Evolutionary conservation across 2,329 filamentous ascomycete genomes (phyloP), one percentile per base, ranked within the genome.

Genomic region (Sordariomycetes sp.): DNA sequence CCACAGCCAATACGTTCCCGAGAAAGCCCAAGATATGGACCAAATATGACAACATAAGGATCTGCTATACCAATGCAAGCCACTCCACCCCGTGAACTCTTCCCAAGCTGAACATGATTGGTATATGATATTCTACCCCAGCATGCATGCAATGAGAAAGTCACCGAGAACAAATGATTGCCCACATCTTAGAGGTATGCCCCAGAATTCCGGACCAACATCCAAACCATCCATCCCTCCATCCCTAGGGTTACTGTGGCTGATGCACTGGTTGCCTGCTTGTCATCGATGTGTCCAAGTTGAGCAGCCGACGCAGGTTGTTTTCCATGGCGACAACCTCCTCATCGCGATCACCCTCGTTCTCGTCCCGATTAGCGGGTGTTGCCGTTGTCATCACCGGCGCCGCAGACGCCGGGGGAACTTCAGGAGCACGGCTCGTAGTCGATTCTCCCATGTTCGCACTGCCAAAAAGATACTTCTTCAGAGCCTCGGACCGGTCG

Each of bases 321-420:
- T 81, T 76, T 63, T 83, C 80, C 74, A 82, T 78, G 12, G 73
- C 72, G 52, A 74, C 66, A 43, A 81, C 65, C 58, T 76, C 72
- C n/a, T 57, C 61, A 12, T 64, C 51, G n/a, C 54, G 34, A 4
- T 43, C 37, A n/a, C 25, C 40, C 11, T 54, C 18, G 18, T 56
- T 25, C 48, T 52, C 55, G 20, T 32, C 48, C 22, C 34, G 48
- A 46, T 32, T 24, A n/a, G 32, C 24, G 11, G 53, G 46, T 40
- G 55, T 3, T 18, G 35, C 37, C 28, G 28, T 32, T 32, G 28
- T 8, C 32, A 32, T 12, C 20, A 14, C 28, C 25, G 55, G 2
- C 14, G 55, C 55, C 28, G 55, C 22, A 22, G 46, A 10, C 20
- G 32, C 16, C 22, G 14, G 22, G 22, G 51, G 37, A 24, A 48